Percentiles rank a stretch among this genome's conserved stretches.
Evolutionary conservation across 2,329 filamentous ascomycete genomes (phyloP).

Genomic region (Penicillium sp.): DNA sequence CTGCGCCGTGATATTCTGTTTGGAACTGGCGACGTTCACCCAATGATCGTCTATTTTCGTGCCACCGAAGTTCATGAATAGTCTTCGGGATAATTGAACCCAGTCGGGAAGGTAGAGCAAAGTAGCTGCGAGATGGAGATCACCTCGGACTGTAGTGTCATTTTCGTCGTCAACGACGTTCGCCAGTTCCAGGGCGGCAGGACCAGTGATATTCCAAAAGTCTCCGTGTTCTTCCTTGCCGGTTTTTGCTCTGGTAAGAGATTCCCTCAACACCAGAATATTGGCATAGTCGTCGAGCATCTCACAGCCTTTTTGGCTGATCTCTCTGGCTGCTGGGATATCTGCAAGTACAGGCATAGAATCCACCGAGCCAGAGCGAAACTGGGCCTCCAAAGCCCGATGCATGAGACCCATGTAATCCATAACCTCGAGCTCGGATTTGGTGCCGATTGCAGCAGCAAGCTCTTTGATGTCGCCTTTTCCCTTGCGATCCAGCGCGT

Average conservation of each 20-base stretch:
- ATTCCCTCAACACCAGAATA: slow-evolving; percentile 64
- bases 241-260: slow-evolving; percentile 60
- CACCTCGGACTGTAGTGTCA: slow-evolving; percentile 30
- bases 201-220: slow-evolving; percentile 64
- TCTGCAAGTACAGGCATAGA: slow-evolving; percentile 53
- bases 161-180: slow-evolving; percentile 21
- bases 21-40: slow-evolving; percentile 56
- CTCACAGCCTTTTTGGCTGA: slow-evolving; percentile 65
- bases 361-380: slow-evolving; percentile 36
- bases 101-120: slow-evolving; percentile 64
- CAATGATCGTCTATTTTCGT: slow-evolving; percentile 66
- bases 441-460: slow-evolving; percentile 65
- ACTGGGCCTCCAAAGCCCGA: slow-evolving; percentile 48
- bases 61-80: slow-evolving; percentile 74
- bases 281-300: slow-evolving; percentile 71
- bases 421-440: slow-evolving; percentile 72
- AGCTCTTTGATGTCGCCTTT: slow-evolving; percentile 64
- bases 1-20: slow-evolving; percentile 13
- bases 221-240: slow-evolving; percentile 65
- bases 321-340: slow-evolving; percentile 71
- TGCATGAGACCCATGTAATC: slow-evolving; percentile 69
- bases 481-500: slow-evolving; percentile 65
- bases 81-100: slow-evolving; percentile 62
- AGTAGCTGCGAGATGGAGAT: slow-evolving; percentile 51
- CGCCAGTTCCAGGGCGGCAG: slow-evolving; percentile 33